Evolutionary conservation across 1,284 basidiomycete genomes (phyloP), one percentile per base, ranked within the genome.

Genomic region (Wolfiporia cocos): DNA sequence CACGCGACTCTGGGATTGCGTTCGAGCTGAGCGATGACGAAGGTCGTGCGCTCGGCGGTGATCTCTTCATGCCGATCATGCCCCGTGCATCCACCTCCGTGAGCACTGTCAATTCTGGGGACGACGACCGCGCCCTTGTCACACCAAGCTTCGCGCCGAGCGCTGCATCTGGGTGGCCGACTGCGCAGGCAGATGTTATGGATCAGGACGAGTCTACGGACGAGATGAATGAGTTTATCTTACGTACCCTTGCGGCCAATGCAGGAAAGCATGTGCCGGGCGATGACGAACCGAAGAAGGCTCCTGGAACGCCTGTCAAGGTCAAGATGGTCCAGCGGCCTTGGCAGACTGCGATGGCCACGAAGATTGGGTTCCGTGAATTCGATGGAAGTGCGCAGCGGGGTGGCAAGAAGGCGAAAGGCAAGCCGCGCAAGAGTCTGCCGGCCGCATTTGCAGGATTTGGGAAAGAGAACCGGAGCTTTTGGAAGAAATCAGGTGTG

Each of bases 241-340:
- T 81, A 49, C 76, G 76, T 24, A 81, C 79, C 1, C 72, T 89
- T n/a, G 74, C 74, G 1, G 70, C 74, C 1, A 74, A 74, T 10
- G 66, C 73, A 71, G 78, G 50, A 67, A 65, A 22, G 58, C 65
- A 40, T 55, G 61, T 37, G 59, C 73, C 20, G 72, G 67, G 69
- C 17, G 63, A 60, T 22, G 69, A 71, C 39, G 71, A 69, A 41
- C 59, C 63, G 23, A 87, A 84, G 66, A 77, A 69, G 38, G 75
- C 77, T 12, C 86, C 86, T 4, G 85, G 81, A 0, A 90, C 87
- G 2, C 86, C 87, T 0, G 82, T 87, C 34, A 90, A 90, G 69
- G 59, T 69, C 44, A 81, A 81, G 62, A 62, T 85, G 33, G 68
- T 70, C 32, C 45, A 74, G 35, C 69, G 85, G 9, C 83, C 81